phyloP scores from a whole-genome alignment of 2,329 filamentous ascomycete genomes.

The Diaporthe nobilis region DNA sequence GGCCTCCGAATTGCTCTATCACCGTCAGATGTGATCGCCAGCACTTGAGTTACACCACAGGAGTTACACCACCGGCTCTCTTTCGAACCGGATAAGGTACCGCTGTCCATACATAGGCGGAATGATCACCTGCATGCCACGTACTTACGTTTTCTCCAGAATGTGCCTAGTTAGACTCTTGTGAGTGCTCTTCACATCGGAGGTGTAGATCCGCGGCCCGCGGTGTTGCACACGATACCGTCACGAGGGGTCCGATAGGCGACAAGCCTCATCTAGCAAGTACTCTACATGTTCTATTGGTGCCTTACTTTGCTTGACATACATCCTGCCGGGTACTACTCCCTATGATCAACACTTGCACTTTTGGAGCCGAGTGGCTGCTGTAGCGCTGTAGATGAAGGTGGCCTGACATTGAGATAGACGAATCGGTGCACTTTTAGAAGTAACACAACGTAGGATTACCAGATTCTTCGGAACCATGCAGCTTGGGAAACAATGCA shows the following conservation, averaged over 20 bases:
- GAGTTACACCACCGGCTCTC: background rate
- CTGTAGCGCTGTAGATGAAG: background rate
- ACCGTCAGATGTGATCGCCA: background rate
- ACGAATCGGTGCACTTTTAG: background rate
- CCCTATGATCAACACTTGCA: background rate
- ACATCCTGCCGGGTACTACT: background rate
- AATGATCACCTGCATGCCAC: background rate
- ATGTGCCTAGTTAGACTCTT: background rate
- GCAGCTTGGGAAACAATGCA: background rate
- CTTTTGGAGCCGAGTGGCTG: background rate
- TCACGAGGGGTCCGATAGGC: background rate
- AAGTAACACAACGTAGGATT: background rate
- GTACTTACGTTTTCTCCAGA: background rate
- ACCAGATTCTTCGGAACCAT: background rate
- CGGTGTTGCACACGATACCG: background rate
- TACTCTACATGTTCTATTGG: background rate
- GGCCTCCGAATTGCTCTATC: background rate
- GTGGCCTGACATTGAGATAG: background rate
- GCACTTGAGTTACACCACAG: no score
- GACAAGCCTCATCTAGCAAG: background rate
- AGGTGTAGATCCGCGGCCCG: background rate
- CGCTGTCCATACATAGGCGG: background rate
- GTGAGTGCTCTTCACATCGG: background rate
- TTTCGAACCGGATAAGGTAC: background rate
- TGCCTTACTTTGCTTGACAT: background rate